phyloP scores from a whole-genome alignment of 345 rosid species.

The Salix udensis region DNA sequence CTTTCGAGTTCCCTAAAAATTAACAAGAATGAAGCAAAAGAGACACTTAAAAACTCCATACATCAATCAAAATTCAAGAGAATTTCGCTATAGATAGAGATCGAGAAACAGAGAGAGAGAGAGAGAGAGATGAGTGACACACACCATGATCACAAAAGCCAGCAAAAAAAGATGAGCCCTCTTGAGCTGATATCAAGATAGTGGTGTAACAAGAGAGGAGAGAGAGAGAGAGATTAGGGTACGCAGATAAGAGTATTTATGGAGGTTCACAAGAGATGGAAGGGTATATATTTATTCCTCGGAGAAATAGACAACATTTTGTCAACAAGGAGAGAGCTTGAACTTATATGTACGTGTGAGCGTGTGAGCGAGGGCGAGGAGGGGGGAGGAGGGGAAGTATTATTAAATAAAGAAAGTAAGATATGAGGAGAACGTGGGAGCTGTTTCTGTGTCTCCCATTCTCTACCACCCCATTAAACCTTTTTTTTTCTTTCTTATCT shows the following conservation, averaged over 20 bases:
- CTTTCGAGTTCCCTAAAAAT: conserved; percentile 57
- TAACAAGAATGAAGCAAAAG: background rate
- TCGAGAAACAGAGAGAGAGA: conserved; percentile 1
- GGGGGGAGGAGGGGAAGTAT: conserved; percentile 2
- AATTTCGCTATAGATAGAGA: background rate
- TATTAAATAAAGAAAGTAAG: conserved; percentile 22
- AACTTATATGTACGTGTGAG: conserved; percentile 9
- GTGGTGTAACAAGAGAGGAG: conserved; percentile 16
- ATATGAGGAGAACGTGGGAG: conserved; percentile 78
- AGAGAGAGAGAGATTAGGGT: conserved; percentile 35
- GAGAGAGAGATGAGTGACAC: conserved; percentile 6
- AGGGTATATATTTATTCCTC: conserved; percentile 51
- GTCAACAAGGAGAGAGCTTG: conserved; percentile 18
- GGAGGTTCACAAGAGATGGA: conserved; percentile 53
- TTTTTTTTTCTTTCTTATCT: conserved; percentile 38
- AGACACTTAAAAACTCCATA: background rate
- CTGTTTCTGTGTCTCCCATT: conserved; percentile 86
- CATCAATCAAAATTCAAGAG: background rate
- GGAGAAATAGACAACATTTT: conserved; percentile 36
- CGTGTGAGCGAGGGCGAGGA: background rate
- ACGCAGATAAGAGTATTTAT: conserved; percentile 48
- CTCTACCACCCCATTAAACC: conserved; percentile 31
- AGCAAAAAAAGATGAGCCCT: background rate
- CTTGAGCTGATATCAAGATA: conserved; percentile 23
- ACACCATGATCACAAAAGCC: conserved; percentile 49